Evolutionary conservation across 2,329 filamentous ascomycete genomes (phyloP).

Genomic region (Cladophialophora carrionii): DNA sequence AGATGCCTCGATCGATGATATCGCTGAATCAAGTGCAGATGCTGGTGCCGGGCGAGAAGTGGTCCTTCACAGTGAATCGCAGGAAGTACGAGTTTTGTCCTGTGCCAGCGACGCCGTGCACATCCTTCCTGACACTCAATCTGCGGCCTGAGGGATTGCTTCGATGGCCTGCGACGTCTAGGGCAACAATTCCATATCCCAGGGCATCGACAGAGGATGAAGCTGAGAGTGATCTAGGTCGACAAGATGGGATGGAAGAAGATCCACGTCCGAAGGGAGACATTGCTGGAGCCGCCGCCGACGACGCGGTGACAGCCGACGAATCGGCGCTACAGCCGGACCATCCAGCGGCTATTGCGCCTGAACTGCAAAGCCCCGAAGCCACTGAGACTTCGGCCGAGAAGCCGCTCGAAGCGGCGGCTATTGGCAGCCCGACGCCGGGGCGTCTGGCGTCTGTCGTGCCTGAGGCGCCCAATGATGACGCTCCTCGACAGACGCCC

Average conservation of each 20-base stretch:
- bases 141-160: constrained; percentile 6
- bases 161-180: constrained; percentile 15
- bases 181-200: constrained; percentile 2
- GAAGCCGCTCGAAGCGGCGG: background rate
- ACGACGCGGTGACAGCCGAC: constrained; percentile 3
- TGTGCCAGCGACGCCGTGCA: background rate
- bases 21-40: background rate
- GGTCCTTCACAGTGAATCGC: background rate
- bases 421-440: background rate
- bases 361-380: background rate
- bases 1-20: constrained; percentile 3
- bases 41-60: background rate
- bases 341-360: background rate
- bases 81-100: constrained; percentile 12
- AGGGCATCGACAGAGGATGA: background rate
- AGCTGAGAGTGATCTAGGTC: background rate
- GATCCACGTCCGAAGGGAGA: background rate
- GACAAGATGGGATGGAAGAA: constrained; percentile 3
- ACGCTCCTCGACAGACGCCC: constrained; percentile 4
- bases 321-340: constrained; percentile 1
- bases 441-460: constrained; percentile 6
- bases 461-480: background rate
- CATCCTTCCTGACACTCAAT: constrained; percentile 13
- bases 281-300: constrained; percentile 1
- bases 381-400: background rate